Conservation (phyloP, 805 yeast species). For the Lipomyces starkeyi region DNA sequence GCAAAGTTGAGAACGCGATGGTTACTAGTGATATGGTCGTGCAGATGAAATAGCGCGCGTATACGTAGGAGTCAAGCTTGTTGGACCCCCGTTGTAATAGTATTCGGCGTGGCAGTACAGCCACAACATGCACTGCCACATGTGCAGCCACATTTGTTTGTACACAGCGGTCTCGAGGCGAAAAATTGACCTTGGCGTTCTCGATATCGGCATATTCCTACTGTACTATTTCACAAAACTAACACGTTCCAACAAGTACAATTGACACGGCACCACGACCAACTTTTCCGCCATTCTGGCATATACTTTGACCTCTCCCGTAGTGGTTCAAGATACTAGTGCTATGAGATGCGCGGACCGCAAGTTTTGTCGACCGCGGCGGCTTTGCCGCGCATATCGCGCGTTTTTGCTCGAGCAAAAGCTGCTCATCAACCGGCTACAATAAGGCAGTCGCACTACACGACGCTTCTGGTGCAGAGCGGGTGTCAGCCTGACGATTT, state of each 20-base stretch:
- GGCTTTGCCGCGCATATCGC: background rate
- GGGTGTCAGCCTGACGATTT: background rate
- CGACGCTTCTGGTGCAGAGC: background rate
- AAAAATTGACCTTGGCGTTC: background rate
- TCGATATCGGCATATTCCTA: background rate
- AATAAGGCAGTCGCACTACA: background rate
- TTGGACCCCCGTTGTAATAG: too few relatives aligned
- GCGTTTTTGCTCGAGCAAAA: background rate
- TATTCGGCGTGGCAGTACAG: background rate
- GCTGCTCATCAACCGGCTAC: background rate
- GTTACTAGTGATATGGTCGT: background rate
- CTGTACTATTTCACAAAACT: background rate
- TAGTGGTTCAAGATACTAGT: background rate
- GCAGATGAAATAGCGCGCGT: background rate
- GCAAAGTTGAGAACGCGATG: background rate
- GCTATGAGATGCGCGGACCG: conserved; percentile 4
- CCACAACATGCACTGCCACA: background rate
- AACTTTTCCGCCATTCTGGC: background rate
- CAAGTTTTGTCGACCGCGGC: background rate
- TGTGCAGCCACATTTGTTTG: background rate
- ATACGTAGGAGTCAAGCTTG: background rate
- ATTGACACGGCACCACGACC: background rate
- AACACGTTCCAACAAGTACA: background rate
- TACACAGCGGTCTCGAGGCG: background rate
- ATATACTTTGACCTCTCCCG: background rate